Evolutionary conservation across 495 filamentous ascomycete species (phyloP).

Genomic region (Extremus antarcticus): DNA sequence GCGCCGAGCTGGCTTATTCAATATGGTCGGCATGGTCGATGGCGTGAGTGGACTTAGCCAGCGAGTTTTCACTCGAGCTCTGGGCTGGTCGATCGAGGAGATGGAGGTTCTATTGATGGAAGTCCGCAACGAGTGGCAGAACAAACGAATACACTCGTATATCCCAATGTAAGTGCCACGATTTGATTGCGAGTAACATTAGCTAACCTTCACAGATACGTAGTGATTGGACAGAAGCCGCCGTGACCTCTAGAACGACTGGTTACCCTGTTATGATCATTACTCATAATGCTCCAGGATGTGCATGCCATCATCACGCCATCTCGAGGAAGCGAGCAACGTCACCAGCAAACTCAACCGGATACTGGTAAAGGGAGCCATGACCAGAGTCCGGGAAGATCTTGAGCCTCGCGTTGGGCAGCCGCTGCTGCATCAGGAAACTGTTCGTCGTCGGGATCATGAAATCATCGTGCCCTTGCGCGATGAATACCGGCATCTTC

Average conservation of each 20-base stretch:
- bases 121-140: conserved; percentile 8
- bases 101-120: conserved; percentile 12
- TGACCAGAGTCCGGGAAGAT: too few relatives aligned
- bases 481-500: too few relatives aligned
- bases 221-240: conserved; percentile 21
- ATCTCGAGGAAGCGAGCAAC: too few relatives aligned
- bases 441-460: too few relatives aligned
- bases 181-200: background rate
- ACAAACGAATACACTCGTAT: conserved; percentile 7
- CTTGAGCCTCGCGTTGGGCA: too few relatives aligned
- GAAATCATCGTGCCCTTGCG: too few relatives aligned
- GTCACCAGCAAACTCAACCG: too few relatives aligned
- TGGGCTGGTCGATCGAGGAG: conserved; percentile 10
- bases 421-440: too few relatives aligned
- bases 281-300: too few relatives aligned
- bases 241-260: background rate
- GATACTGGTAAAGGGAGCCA: too few relatives aligned
- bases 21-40: conserved; percentile 10
- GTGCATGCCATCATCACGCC: too few relatives aligned
- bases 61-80: conserved; percentile 3
- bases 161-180: conserved; percentile 3
- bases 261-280: too few relatives aligned
- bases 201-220: background rate
- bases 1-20: conserved; percentile 15
- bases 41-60: conserved; percentile 7